Evolutionary conservation across 2,329 filamentous ascomycete genomes (phyloP).

Genomic region (Acrodontium crateriforme): DNA sequence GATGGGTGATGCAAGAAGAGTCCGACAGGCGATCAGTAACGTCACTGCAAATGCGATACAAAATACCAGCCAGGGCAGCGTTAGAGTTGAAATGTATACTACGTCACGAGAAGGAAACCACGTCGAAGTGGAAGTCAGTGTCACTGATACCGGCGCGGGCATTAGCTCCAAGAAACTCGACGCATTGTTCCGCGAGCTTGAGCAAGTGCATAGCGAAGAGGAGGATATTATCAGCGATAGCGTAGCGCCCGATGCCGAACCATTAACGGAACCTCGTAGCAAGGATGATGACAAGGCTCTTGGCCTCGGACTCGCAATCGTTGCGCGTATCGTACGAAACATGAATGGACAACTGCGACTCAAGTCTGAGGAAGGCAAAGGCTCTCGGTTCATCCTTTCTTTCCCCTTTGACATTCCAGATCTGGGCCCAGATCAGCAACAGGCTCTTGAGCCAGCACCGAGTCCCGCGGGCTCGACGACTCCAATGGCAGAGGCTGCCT

Average conservation of each 20-base stretch:
- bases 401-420: conserved; percentile 57
- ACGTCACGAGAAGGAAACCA: conserved; percentile 37
- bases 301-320: conserved; percentile 73
- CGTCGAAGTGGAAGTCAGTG: conserved; percentile 58
- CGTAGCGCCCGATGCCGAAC: conserved; percentile 18
- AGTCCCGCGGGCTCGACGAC: conserved; percentile 5
- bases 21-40: conserved; percentile 75
- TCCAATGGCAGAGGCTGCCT: conserved; percentile 1
- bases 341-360: conserved; percentile 80
- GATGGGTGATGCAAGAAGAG: conserved; percentile 62
- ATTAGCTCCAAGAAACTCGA: conserved; percentile 46
- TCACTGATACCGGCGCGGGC: conserved; percentile 62
- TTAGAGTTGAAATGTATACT: conserved; percentile 58
- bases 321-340: conserved; percentile 74
- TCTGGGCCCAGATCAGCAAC: conserved; percentile 11
- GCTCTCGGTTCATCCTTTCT: conserved; percentile 69
- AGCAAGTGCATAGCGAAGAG: conserved; percentile 50
- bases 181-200: conserved; percentile 45
- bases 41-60: conserved; percentile 75
- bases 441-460: conserved; percentile 5
- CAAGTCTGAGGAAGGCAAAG: conserved; percentile 70
- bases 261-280: conserved; percentile 13
- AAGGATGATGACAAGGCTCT: conserved; percentile 35
- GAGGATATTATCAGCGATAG: conserved; percentile 32
- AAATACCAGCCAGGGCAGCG: conserved; percentile 53